phyloP scores from a whole-genome alignment of 192 early-diverging fungal genomes.

The Entophlyctis helioformis region DNA sequence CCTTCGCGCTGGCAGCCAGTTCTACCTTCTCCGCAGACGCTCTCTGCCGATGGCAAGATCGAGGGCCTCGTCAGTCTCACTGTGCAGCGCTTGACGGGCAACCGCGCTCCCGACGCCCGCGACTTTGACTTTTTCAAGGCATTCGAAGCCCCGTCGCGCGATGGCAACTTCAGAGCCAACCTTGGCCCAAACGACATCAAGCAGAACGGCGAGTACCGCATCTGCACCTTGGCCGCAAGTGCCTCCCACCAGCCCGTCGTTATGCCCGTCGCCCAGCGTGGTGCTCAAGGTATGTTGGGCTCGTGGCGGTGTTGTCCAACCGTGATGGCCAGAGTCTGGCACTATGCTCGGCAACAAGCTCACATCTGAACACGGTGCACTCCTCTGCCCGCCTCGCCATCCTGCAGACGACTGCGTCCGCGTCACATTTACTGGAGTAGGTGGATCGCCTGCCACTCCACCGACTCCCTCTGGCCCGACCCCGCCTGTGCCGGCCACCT shows the following conservation, averaged over 20 bases:
- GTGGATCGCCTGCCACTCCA: too few species aligned
- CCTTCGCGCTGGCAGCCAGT: conserved; percentile 13
- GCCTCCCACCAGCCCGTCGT: conserved; percentile 24
- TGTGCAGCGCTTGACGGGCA: conserved; percentile 9
- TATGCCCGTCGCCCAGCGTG: conserved; percentile 28
- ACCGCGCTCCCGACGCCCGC: conserved; percentile 8
- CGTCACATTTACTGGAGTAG: conserved; percentile 5
- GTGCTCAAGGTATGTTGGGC: too few species aligned
- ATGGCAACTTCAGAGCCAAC: conserved; percentile 13
- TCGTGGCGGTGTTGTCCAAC: too few species aligned
- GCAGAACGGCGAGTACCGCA: conserved; percentile 11
- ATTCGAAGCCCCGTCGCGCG: conserved; percentile 14
- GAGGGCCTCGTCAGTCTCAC: conserved; percentile 34
- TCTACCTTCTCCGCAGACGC: conserved; percentile 23
- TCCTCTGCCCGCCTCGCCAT: too few species aligned
- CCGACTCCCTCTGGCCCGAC: too few species aligned
- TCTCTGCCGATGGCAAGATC: conserved; percentile 18
- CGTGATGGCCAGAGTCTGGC: too few species aligned
- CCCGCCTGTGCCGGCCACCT: too few species aligned
- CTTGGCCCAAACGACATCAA: conserved; percentile 17
- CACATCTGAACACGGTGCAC: too few species aligned
- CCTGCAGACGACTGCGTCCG: conserved; percentile 35
- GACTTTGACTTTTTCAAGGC: conserved; percentile 27
- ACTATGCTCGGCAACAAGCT: too few species aligned
- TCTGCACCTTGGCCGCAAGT: conserved; percentile 19